Conservation (phyloP, 2,329 filamentous ascomycete species). For the Ploettnerulaceae sp. region DNA sequence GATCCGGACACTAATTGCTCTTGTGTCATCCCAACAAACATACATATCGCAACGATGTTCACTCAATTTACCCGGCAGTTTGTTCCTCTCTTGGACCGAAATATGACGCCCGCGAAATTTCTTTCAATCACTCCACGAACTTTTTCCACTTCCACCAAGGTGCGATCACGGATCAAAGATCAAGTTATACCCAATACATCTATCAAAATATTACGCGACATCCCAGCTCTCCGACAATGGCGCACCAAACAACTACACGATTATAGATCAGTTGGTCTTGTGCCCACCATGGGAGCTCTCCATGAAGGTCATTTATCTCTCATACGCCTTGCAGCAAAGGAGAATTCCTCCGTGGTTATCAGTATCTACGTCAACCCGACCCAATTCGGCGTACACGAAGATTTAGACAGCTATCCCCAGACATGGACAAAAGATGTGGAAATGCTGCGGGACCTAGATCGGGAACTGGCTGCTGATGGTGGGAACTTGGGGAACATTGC, state of each 20-base stretch:
- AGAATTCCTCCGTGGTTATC: conserved; percentile 84
- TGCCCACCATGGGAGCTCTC: conserved; percentile 97
- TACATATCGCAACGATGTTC: conserved; percentile 6
- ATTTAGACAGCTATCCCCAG: conserved; percentile 81
- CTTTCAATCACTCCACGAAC: conserved; percentile 10
- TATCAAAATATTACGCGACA: conserved; percentile 71
- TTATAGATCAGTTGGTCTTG: conserved; percentile 73
- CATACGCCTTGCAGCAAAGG: conserved; percentile 74
- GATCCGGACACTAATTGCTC: neutral
- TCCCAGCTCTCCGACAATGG: conserved; percentile 65
- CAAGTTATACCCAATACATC: conserved; percentile 46
- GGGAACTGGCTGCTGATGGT: conserved; percentile 61
- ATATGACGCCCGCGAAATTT: neutral
- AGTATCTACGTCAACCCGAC: conserved; percentile 95
- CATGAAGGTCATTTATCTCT: conserved; percentile 86
- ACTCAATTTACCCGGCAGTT: neutral
- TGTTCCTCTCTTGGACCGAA: neutral
- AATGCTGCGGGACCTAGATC: conserved; percentile 62
- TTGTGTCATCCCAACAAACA: neutral
- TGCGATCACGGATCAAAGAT: conserved; percentile 18
- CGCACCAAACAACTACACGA: conserved; percentile 60
- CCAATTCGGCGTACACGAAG: conserved; percentile 87
- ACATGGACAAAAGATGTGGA: conserved; percentile 78
- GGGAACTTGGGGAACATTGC: conserved; percentile 61
- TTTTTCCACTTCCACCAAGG: conserved; percentile 14